Base-by-base conservation (phyloP, 495 filamentous ascomycete species). In the Stereocaulon alpinum region DNA sequence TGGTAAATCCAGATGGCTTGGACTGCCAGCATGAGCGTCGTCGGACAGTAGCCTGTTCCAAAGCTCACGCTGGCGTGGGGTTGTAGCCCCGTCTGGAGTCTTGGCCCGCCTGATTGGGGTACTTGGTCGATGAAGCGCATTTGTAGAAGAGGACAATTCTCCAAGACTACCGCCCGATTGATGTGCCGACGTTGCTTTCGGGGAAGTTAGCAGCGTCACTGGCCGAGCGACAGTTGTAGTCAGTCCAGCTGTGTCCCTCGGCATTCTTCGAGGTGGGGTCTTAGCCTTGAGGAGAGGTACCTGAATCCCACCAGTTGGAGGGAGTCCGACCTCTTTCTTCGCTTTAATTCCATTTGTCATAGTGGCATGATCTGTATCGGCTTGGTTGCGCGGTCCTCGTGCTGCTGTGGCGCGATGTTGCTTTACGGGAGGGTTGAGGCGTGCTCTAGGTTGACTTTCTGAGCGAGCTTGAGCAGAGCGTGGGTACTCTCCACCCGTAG, bases 11-110 rank as follows among this genome's bases (percentile, higher is more conserved):
- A 61, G 58, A 14, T 34, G 14, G 22, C 58, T 55, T 14, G 59
- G 64, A 59, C 54, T 55, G 2, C 14, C 20, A 4, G 34, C 44
- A 11, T 58, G 51, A 17, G 15, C 45, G 34, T 62, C 56, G 10
- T 57, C 59, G 17, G 44, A 27, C 14, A 69, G 57, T 34, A 69
- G 53, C 29, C 47, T 61, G 22, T 57, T 45, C 66, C 67, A 69
- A 24, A 68, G 43, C 32, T 66, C 63, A 34, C 60, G 55, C 47
- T 69, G 67, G 40, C 64, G 66, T n/a, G 67, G 67, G 6, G 66
- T 69, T 12, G 63, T 68, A 29, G 32, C 41, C n/a, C 24, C n/a
- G 17, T 56, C 41, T 50, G 49, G 22, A 15, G 34, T 37, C 30
- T 27, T 24, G 40, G 14, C 47, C 40, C 4, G 24, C 32, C 40